phyloP scores from a whole-genome alignment of 768 basidiomycete species.

The Mycena vitilis region DNA sequence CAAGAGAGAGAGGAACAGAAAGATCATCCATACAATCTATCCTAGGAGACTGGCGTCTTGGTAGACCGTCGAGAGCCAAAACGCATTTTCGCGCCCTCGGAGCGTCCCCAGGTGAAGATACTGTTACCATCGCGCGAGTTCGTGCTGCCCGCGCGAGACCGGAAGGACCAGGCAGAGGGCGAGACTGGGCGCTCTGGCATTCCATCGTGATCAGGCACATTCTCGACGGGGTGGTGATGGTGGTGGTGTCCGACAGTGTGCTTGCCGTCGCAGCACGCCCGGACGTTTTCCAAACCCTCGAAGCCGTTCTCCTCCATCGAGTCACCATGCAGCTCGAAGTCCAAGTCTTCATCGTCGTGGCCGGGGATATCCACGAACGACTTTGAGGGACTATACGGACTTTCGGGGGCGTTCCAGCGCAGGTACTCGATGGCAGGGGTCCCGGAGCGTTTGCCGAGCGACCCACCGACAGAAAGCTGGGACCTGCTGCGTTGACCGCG shows the following conservation, averaged over 20 bases:
- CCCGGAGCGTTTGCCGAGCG: conserved; percentile 86
- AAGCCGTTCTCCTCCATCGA: conserved; percentile 80
- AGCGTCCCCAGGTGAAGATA: conserved; percentile 75
- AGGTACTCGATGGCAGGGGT: conserved; percentile 95
- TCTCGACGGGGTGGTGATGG: conserved; percentile 42
- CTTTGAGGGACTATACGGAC: conserved; percentile 79
- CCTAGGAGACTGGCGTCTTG: conserved; percentile 50
- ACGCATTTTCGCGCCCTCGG: conserved; percentile 73
- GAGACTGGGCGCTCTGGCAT: conserved; percentile 70
- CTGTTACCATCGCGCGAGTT: conserved; percentile 75
- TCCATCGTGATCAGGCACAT: conserved; percentile 52
- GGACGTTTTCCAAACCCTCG: conserved; percentile 95
- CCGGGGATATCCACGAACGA: conserved; percentile 69
- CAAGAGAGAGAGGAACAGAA: conserved; percentile 1
- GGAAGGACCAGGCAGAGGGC: conserved; percentile 85
- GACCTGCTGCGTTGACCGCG: conserved; percentile 84
- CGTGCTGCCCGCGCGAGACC: conserved; percentile 81
- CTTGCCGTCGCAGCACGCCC: conserved; percentile 89
- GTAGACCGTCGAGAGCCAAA: conserved; percentile 78
- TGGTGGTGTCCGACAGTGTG: conserved; percentile 82
- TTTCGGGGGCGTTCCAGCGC: conserved; percentile 80
- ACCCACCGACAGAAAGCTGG: conserved; percentile 78
- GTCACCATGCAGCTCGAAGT: conserved; percentile 87
- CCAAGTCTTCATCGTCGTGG: conserved; percentile 72
- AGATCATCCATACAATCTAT: conserved; percentile 24